Evolutionary conservation across 2,329 filamentous ascomycete species (phyloP).

Genomic region (Ceratocystis huliohia): DNA sequence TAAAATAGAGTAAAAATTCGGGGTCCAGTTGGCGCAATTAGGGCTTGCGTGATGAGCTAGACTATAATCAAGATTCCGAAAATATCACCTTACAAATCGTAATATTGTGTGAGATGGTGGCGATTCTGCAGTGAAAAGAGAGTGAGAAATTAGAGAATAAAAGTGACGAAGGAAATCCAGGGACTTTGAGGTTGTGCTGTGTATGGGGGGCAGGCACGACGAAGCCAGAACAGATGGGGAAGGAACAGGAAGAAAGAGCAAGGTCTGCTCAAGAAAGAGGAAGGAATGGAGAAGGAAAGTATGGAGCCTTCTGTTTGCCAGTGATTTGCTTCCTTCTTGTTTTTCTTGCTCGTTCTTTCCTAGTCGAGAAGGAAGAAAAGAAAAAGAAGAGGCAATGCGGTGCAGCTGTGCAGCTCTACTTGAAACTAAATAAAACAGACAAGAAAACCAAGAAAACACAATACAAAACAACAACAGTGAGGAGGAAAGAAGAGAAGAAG

Average conservation of each 20-base stretch:
- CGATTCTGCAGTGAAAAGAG: background rate
- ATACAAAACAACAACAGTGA: background rate
- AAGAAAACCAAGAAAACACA: background rate
- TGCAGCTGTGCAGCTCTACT: background rate
- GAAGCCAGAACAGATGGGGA: background rate
- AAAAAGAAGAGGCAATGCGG: background rate
- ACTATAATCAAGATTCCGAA: background rate
- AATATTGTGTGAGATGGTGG: background rate
- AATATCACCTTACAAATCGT: background rate
- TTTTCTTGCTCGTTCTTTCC: background rate
- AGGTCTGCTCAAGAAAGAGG: slow-evolving; percentile 1
- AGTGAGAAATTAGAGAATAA: background rate
- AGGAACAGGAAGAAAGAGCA: background rate
- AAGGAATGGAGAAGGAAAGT: slow-evolving; percentile 8
- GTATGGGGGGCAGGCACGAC: background rate
- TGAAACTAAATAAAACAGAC: slow-evolving; percentile 5
- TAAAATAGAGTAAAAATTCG: slow-evolving; percentile 1
- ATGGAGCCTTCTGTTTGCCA: background rate
- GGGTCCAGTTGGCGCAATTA: background rate
- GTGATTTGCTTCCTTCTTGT: background rate
- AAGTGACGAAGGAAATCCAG: background rate
- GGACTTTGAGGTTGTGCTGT: slow-evolving; percentile 1
- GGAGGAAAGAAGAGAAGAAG: slow-evolving; percentile 2
- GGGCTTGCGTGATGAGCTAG: background rate
- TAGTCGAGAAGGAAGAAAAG: background rate